phyloP scores from a whole-genome alignment of 306 rosid genomes.

The Pueraria montana region DNA sequence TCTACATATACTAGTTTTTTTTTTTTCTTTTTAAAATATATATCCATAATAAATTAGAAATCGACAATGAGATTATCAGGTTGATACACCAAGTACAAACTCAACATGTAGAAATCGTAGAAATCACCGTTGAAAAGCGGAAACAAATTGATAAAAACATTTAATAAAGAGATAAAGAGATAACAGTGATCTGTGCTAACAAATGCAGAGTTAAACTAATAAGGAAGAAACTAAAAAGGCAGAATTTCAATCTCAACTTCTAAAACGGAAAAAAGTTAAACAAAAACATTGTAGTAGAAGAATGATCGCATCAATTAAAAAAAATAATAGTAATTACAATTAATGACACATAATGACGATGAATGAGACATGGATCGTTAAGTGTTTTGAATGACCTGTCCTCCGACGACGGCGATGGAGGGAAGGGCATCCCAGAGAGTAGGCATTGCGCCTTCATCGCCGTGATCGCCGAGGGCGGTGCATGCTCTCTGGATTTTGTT shows the following conservation, averaged over 20 bases:
- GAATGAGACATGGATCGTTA: neutral
- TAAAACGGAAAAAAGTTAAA: neutral
- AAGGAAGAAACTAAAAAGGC: no score
- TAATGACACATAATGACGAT: neutral
- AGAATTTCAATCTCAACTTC: neutral
- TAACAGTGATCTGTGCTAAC: neutral
- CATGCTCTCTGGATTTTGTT: constrained; percentile 98
- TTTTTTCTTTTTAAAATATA: neutral
- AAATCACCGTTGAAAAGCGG: neutral
- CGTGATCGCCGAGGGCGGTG: constrained; percentile 97
- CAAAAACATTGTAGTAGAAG: neutral
- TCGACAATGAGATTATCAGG: neutral
- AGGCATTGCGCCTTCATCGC: constrained; percentile 91
- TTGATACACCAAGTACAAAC: neutral
- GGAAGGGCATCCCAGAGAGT: constrained; percentile 99
- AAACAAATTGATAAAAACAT: neutral
- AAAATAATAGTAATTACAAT: neutral
- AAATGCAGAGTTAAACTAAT: neutral
- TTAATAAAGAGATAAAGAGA: neutral
- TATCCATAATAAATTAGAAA: neutral
- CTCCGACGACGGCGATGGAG: constrained; percentile 98
- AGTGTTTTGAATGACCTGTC: constrained; percentile 70
- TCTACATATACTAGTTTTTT: neutral
- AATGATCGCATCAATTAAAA: neutral
- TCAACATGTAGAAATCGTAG: neutral